Evolutionary conservation across 345 rosid genomes (phyloP), one percentile per base, ranked within the genome.

Genomic region (Brassica juncea): DNA sequence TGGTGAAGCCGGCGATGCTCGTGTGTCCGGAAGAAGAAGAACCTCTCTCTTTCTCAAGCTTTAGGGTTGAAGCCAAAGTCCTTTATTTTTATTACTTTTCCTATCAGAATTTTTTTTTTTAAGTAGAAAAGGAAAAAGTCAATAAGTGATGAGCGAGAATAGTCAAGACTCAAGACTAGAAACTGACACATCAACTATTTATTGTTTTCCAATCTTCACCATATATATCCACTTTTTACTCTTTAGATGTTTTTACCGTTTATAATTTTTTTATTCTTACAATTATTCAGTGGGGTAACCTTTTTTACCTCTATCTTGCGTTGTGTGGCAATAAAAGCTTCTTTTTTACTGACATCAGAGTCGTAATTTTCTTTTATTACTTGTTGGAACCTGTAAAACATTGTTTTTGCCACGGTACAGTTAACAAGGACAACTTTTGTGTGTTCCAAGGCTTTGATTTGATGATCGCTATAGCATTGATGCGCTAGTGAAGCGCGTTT

Each of bases 21-120:
- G 23, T 23, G 76, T 77, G 58, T 63, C 71, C 58, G 57, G 9
- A 61, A 10, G 69, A 69, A n/a, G 73, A 77, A 27, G 69, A 37
- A 66, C 19, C 19, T 19, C 66, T 62, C 49, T n/a, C 72, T 23
- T 68, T 68, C 35, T 47, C 16, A 59, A 8, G 34, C 42, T 63
- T 31, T 63, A 63, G 68, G 68, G 68, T 63, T 61, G 66, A 61
- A 61, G 9, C 34, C 8, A 28, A 61, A 61, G 65, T 61, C 65
- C 19, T 57, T 52, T 52, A 52, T 52, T 5, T 11, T 42, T 10
- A 37, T 27, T 60, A 11, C 6, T 60, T 28, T 61, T 61, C n/a
- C 35, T 47, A 30, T 62, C 37, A 62, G 23, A 14, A 5, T 14
- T 58, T 44, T 44, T 44, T 31, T 44, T 11, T 8, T 1, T 12